A percentile compares a stretch with the other conserved stretches of the same genome.
Conservation (phyloP, 1,139 yeast genomes). For the Sugiyamaella pinicola region DNA sequence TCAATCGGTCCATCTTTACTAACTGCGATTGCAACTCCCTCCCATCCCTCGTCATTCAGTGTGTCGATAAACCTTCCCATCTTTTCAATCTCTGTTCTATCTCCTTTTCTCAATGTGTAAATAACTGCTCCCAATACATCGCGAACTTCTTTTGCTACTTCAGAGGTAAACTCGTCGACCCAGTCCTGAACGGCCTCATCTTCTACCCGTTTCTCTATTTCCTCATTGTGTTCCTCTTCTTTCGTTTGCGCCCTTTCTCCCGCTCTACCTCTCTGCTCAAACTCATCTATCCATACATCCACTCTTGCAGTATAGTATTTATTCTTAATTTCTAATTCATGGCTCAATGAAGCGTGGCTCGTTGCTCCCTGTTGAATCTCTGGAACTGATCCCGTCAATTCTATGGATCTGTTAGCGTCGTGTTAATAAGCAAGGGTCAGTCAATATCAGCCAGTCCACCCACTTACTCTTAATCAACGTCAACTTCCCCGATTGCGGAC, state of each 20-base stretch:
- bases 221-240: background rate
- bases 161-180: constrained; percentile 43
- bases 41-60: constrained; percentile 36
- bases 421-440: background rate
- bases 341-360: constrained; percentile 43
- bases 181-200: constrained; percentile 36
- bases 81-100: constrained; percentile 21
- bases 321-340: constrained; percentile 40
- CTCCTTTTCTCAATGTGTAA: constrained; percentile 39
- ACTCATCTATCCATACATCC: constrained; percentile 50
- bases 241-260: no score
- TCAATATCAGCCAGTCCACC: background rate
- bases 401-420: constrained; percentile 12
- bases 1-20: constrained; percentile 21
- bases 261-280: constrained; percentile 27
- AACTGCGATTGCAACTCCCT: constrained; percentile 35
- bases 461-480: constrained; percentile 39
- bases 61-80: constrained; percentile 29
- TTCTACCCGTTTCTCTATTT: constrained; percentile 18
- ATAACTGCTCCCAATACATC: constrained; percentile 47
- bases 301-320: constrained; percentile 45
- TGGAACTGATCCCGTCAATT: constrained; percentile 32
- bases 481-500: constrained; percentile 43
- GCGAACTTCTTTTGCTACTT: constrained; percentile 46
- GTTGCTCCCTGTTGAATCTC: constrained; percentile 22